Conservation (phyloP, 164 flowering plant species). For the Annona cherimola region DNA sequence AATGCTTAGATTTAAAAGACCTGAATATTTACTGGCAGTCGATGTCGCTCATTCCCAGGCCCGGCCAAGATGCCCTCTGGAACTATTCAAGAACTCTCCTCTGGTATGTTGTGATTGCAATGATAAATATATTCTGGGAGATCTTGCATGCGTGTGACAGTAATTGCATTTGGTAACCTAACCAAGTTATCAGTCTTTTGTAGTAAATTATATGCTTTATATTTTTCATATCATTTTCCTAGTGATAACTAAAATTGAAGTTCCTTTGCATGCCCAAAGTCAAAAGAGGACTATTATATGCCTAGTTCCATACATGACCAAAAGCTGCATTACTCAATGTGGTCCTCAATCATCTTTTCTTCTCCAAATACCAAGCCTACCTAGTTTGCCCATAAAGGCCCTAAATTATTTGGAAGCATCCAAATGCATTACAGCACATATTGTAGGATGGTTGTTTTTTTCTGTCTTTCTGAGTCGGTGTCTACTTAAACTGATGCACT, state of each 20-base stretch:
- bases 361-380: not conserved
- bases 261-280: too few relatives aligned
- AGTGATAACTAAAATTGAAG: too few relatives aligned
- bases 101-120: slow-evolving; percentile 42
- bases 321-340: not conserved
- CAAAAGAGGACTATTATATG: too few relatives aligned
- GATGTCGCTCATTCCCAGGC: slow-evolving; percentile 80
- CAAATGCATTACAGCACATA: not conserved
- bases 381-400: not conserved
- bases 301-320: not conserved
- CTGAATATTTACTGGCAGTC: slow-evolving; percentile 71
- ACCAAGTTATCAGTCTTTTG: not conserved
- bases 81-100: slow-evolving; percentile 77
- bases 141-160: not conserved
- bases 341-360: not conserved
- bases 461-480: not conserved
- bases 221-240: not conserved
- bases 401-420: not conserved
- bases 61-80: slow-evolving; percentile 83
- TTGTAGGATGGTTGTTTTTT: not conserved
- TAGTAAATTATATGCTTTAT: too few relatives aligned
- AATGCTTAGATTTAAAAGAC: slow-evolving; percentile 80
- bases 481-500: slow-evolving; percentile 3
- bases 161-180: not conserved
- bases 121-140: not conserved